Conservation (phyloP, 441 rosid species). For the Erysimum cheiri region DNA sequence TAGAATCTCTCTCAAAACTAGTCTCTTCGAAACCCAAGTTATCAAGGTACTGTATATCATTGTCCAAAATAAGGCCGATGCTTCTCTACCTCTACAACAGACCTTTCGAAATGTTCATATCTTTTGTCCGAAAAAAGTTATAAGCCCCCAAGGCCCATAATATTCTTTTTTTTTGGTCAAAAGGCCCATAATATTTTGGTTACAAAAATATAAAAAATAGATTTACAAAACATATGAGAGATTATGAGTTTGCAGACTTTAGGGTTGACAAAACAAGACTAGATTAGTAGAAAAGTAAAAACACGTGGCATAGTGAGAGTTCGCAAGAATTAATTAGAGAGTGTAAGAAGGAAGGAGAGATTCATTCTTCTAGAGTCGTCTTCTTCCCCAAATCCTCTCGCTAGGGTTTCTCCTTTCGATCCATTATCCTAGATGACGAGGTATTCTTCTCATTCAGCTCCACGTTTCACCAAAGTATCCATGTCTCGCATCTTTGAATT, state of each 20-base stretch:
- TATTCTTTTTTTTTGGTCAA: too few relatives aligned
- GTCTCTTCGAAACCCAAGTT: not conserved
- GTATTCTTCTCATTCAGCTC: conserved; percentile 24
- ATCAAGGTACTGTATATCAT: not conserved
- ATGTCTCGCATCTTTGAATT: conserved; percentile 9
- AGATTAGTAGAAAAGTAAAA: not conserved
- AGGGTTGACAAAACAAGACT: not conserved
- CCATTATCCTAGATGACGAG: conserved; percentile 20
- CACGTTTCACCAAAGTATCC: conserved; percentile 3
- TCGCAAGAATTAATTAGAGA: conserved; percentile 24
- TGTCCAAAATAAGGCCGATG: too few relatives aligned
- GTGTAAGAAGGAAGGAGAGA: conserved; percentile 18
- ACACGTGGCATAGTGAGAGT: conserved; percentile 33
- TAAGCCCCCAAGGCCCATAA: conserved; percentile 10
- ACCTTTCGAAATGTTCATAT: not conserved
- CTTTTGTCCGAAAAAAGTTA: not conserved
- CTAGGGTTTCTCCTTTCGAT: conserved; percentile 39
- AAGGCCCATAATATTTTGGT: not conserved
- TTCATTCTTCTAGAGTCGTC: conserved; percentile 36
- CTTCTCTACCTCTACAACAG: not conserved
- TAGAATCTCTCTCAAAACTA: not conserved
- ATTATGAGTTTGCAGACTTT: not conserved
- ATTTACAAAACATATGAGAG: too few relatives aligned
- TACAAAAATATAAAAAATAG: too few relatives aligned
- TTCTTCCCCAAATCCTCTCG: conserved; percentile 36